Evolutionary conservation across 2,329 filamentous ascomycete species (phyloP), one percentile per base, ranked within the genome.

Genomic region (Trichoderma koningiopsis): DNA sequence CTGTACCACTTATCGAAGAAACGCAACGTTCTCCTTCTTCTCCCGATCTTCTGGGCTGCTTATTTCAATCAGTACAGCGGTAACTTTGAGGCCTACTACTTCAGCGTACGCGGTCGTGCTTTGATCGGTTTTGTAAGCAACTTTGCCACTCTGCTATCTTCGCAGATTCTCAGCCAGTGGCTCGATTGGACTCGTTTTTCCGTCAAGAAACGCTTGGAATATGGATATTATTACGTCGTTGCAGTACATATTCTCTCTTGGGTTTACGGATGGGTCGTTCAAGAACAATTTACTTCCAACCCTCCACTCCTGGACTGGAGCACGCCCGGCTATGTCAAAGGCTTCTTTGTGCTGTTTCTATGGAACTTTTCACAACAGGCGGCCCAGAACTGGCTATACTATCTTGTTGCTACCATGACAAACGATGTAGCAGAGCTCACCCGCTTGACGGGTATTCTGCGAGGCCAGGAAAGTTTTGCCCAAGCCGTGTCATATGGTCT

Each of bases 371-470:
- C 84, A 2, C 79, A 84, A 2, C 85, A 88, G 72, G 78, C 83
- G 0, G 74, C 86, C 24, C 85, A 87, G 73, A 87, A 86, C 66
- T 87, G 84, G 83, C 77, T 87, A 0, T 87, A 87, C 71, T 87
- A 87, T 72, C 77, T 88, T 22, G 76, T 88, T 1, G 83, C 85
- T 0, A 86, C 82, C 5, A 87, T 83, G 77, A 87, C 85, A 0
- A 83, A 87, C 64, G 86, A 87, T 61, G 86, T 87, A 69, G 85
- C 84, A 0, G 85, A 88, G 71, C 75, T 86, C 16, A 79, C 78
- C 3, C 77, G 81, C 0, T 79, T 81, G 57, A 79, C 80, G 2
- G 80, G 81, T 5, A 79, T 82, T 33, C 71, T 82, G 24, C 71
- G 81, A 37, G 81, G 81, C 1, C 79, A 82, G 70, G 81, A 82